Conservation (phyloP, 139 green algal genomes). For the Tetradesmus obliquus region DNA sequence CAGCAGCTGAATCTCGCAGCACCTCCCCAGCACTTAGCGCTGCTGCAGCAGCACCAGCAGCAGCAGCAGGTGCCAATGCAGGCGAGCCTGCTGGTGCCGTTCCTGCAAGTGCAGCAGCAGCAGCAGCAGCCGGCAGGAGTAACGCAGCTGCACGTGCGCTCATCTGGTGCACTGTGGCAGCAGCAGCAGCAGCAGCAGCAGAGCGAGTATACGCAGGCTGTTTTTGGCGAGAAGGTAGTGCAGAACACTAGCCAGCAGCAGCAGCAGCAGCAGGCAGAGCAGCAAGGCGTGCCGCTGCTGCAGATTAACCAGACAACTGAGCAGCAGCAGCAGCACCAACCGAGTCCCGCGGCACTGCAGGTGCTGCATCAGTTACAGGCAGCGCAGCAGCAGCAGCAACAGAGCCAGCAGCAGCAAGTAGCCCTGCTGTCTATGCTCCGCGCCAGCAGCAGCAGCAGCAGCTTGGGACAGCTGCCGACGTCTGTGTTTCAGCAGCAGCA, state of each 20-base stretch:
- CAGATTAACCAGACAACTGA: not conserved
- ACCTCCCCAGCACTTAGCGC: not conserved
- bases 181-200: slow-evolving; percentile 11
- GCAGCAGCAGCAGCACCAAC: slow-evolving; percentile 29
- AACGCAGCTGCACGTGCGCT: slow-evolving; percentile 10
- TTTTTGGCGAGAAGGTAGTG: not conserved
- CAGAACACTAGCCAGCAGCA: not conserved
- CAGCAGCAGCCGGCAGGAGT: not conserved
- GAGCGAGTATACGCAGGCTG: not conserved
- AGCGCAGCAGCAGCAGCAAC: not conserved
- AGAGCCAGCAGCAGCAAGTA: not conserved
- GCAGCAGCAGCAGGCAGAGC: not conserved
- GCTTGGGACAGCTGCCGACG: not conserved
- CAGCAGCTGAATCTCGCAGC: slow-evolving; percentile 22
- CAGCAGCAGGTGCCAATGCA: not conserved
- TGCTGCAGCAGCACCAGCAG: slow-evolving; percentile 30
- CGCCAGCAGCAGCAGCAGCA: slow-evolving; percentile 39
- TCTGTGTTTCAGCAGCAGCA: slow-evolving; percentile 28
- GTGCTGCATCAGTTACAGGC: not conserved
- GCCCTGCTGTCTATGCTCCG: not conserved
- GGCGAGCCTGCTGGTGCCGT: slow-evolving; percentile 12
- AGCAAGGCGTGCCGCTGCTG: slow-evolving; percentile 22
- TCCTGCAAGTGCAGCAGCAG: slow-evolving; percentile 21
- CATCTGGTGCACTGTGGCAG: not conserved
- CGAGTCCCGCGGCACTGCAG: not conserved